Base-by-base conservation (phyloP, 1,139 yeast species). In the Kurtzmaniella quercitrusa region DNA sequence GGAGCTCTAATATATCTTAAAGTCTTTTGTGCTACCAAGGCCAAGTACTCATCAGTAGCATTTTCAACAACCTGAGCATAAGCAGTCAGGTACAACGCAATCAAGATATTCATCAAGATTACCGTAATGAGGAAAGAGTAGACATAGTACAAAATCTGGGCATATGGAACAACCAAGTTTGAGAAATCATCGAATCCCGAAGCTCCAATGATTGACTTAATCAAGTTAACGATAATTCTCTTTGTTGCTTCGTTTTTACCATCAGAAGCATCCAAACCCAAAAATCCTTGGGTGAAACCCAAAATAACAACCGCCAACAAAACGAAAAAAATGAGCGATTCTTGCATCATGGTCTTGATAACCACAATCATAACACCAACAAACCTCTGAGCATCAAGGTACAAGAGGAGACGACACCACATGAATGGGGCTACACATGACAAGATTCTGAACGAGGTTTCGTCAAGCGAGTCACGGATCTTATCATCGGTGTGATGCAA, bases 281-380 rank as follows among this genome's bases (percentile, higher is more conserved):
- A 64, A 61, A 88, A 87, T 0, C 95, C 96, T 57, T 88, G 96
- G 44, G 87, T 66, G 62, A 88, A 88, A 0, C 96, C 96, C 43
- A 84, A 61, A 46, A 85, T 80, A 28, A 88, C 82, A 45, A 88
- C 80, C 19, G 76, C 66, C 46, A 88, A 68, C 50, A 88, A 66
- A 38, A 87, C 85, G 59, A 88, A 88, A 65, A 88, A 88, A 34
- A 88, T 74, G 21, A 87, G 61, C 1, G 93, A 83, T 60, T 88
- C 96, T 53, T 84, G 81, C 88, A 88, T 83, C 87, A 88, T 84
- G 46, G 84, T 84, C 54, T 86, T 86, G 45, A 87, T 68, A 3
- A 88, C 93, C 34, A 88, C 93, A 51, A 88, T 76, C 88, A 88
- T 84, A 3, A 91, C 89, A 36, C 96, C 96, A 42, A 88, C 88